These are phyloP conservation scores for Phytophthora syringae DNA, from an alignment of 352 stramenopile species.

Conservation along the genomic window DNA sequence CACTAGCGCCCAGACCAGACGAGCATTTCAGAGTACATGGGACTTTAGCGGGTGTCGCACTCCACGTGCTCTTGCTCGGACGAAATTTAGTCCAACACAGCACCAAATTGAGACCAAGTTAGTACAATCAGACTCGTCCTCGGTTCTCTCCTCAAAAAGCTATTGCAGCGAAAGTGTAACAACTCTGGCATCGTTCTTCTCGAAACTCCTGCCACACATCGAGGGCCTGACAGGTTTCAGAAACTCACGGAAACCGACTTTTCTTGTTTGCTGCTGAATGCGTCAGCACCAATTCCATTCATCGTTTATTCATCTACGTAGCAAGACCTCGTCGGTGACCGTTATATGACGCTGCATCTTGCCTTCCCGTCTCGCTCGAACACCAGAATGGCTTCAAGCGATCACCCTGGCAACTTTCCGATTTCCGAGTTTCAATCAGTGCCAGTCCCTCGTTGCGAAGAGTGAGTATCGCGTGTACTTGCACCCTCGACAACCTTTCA, in stretches of 20 bases:
- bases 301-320: conserved; percentile 18
- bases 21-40: conserved; percentile 38
- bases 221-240: conserved; percentile 24
- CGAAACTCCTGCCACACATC: conserved; percentile 22
- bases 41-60: conserved; percentile 30
- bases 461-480: conserved; percentile 20
- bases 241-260: conserved; percentile 32
- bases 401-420: neutral
- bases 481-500: conserved; percentile 21
- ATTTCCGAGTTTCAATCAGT: neutral
- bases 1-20: neutral
- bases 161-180: neutral
- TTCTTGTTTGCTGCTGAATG: conserved; percentile 9
- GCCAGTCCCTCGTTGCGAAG: conserved; percentile 8
- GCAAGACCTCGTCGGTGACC: neutral
- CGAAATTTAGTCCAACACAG: neutral
- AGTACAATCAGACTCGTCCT: conserved; percentile 18
- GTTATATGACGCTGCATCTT: conserved; percentile 9
- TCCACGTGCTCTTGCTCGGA: neutral
- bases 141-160: too few species aligned
- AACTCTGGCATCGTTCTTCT: conserved; percentile 12
- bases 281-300: conserved; percentile 24
- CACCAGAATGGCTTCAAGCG: conserved; percentile 27
- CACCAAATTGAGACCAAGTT: conserved; percentile 4
- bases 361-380: conserved; percentile 13